phyloP scores from a whole-genome alignment of 768 basidiomycete species.

The Termitomyces sp. region DNA sequence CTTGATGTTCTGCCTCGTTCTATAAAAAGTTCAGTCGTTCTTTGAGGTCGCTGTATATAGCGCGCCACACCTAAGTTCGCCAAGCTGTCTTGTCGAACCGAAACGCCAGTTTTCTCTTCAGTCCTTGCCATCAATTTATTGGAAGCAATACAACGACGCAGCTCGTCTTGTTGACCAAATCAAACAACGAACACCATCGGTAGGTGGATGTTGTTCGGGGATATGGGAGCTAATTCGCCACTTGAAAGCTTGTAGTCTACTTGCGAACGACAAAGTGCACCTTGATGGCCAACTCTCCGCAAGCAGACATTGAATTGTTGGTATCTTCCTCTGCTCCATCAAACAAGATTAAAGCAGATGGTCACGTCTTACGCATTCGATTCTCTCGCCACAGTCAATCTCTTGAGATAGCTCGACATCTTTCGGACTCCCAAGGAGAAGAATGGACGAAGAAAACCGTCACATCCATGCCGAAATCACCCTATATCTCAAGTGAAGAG shows the following conservation, averaged over 20 bases:
- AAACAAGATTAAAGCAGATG: slow-evolving; percentile 3
- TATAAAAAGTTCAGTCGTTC: neutral
- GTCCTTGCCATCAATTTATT: slow-evolving; percentile 33
- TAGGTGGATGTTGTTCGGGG: slow-evolving; percentile 14
- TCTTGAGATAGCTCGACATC: slow-evolving; percentile 30
- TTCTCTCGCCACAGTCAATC: slow-evolving; percentile 25
- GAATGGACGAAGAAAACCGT: slow-evolving; percentile 35
- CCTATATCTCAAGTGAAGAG: slow-evolving; percentile 17
- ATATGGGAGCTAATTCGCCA: neutral
- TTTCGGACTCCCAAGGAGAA: slow-evolving; percentile 22
- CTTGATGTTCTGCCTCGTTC: neutral
- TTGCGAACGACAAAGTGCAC: slow-evolving; percentile 33
- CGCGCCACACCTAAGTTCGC: slow-evolving; percentile 45
- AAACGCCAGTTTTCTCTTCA: slow-evolving; percentile 25
- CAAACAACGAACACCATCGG: slow-evolving; percentile 49
- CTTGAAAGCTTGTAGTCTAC: slow-evolving; percentile 35
- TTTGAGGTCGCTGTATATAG: slow-evolving; percentile 37
- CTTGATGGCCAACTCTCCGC: slow-evolving; percentile 46
- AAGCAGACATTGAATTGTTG: slow-evolving; percentile 41
- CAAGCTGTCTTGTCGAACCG: slow-evolving; percentile 43
- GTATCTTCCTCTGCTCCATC: slow-evolving; percentile 14
- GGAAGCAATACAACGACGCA: slow-evolving; percentile 43
- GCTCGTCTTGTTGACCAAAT: slow-evolving; percentile 37
- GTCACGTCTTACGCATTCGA: slow-evolving; percentile 30
- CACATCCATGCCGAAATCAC: slow-evolving; percentile 13